Base-by-base conservation (phyloP, 768 basidiomycete species). In the Suillus brevipes region DNA sequence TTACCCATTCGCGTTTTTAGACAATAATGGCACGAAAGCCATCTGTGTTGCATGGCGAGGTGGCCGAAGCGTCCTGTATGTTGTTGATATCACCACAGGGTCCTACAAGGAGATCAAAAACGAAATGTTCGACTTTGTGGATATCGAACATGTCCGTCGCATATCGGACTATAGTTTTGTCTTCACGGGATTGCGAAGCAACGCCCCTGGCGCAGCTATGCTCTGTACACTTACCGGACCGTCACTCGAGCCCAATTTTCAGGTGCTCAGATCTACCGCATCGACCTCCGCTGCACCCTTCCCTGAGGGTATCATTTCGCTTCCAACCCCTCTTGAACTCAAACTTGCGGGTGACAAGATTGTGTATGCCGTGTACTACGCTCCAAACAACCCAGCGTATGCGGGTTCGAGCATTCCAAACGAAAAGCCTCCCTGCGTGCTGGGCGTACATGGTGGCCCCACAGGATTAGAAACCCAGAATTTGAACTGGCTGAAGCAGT, bases 361-460 rank as follows among this genome's bases (percentile, higher is more conserved):
- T 1, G 70, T 91, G 16, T 83, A 92, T 71, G 84, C 86, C 23
- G 79, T 91, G 31, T 90, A 83, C 70, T 90, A 89, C 68, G 79
- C 85, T 0, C 92, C 92, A 0, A 82, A 78, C 59, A 92, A 92
- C 70, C 87, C 89, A 0, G 71, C 78, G 0, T 92, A 87, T 67
- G 69, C 74, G 1, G 87, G 83, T 0, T 77, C 82, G 4, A 83
- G 74, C 50, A 59, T 59, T 20, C 18, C 38, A 6, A 82, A 79
- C 4, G 88, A 90, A 73, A 82, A 80, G 59, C 92, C 92, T 0
- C 92, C 92, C 10, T 87, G 85, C 63, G 79, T 92, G 9, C 77
- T 91, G 14, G 69, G 80, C 42, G 82, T 83, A 6, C 92, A 94
- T 65, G 92, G 92, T 1, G 92, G 92, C 0, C 92, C 93, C 0